Evolutionary conservation across 2,329 filamentous ascomycete species (phyloP), one percentile per base, ranked within the genome.

Genomic region (Pseudopyrenochaeta lycopersici): DNA sequence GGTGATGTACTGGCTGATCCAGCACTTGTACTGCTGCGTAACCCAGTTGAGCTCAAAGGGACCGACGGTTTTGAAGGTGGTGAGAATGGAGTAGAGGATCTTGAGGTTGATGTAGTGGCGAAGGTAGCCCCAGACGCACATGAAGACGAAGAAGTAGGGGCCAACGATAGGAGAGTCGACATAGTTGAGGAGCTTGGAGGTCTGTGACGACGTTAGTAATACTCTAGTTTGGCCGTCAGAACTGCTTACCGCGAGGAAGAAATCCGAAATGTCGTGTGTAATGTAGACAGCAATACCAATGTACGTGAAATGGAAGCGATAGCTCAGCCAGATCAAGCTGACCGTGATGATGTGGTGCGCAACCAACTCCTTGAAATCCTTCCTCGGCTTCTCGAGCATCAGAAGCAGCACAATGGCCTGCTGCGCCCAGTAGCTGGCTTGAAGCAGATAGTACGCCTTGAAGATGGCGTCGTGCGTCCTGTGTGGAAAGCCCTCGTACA

Each of bases 291-390:
- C 91, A 49, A 97, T 79, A 21, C 93, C 93, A 74, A 98, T 96
- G 78, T 97, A 94, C 17, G 92, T 96, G 76, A 97, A 98, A 78
- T 98, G 93, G 82, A 97, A 98, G 56, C 92, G 88, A 79, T 97
- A 98, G 80, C 90, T 95, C 70, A 94, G 80, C 53, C 79, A 89
- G 64, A 98, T 97, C 66, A 98, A 84, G 17, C 88, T 81, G 54
- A 98, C 80, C 17, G 91, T 96, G 73, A 97, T 90, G 64, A 97
- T 88, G 76, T 98, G 93, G 76, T 98, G 93, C 49, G 88, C 87
- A 45, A 97, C 91, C 48, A 97, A 84, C 81, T 97, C 93, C 78
- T 91, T 93, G 78, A 94, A 97, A 77, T 98, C 93, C 81, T 97
- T 97, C 56, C 93, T 83, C 23, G 90, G 93, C 82, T 96, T 96